Base-by-base conservation (phyloP, 352 stramenopile species). In the Aphanomyces stellatus region DNA sequence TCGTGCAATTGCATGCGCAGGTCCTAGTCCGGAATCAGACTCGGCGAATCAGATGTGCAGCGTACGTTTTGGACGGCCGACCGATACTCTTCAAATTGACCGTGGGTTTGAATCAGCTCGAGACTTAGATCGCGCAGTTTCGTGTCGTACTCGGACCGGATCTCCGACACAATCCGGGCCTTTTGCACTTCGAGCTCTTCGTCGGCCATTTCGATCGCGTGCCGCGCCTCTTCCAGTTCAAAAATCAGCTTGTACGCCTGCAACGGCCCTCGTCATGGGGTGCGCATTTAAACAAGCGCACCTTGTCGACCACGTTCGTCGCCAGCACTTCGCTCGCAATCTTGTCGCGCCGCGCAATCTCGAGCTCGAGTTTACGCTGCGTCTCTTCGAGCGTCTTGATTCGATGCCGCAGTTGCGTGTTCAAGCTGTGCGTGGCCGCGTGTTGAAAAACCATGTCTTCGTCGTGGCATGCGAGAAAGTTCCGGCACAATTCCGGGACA, bases 1-100 rank as follows among this genome's bases (percentile, higher is more conserved):
- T 62, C 62, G 56, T 87, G 79, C 0, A 90, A 74, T 62, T 88
- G 78, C 8, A 67, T 55, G 56, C 83, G 76, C 24, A 91, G 65
- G 28, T 90, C 78, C 7, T 83, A 62, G 7, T 1, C 2, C 40
- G 40, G n/a, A 2, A 4, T 31, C 24, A 48, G 37, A 1, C 51
- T 7, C 19, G 34, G 4, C 22, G 15, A 42, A 22, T 28, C 11
- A 4, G 17, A 19, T 15, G 51, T 4, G n/a, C 17, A 10, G 8
- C 17, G 19, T 37, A 69, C 62, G 27, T 64, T 73, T 57, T 90
- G 80, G 69, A 91, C 79, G 24, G 71, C 66, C 15, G 75, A 65
- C 17, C 81, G 78, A 51, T 82, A 89, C 31, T 80, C 77, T 4
- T 85, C 80, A 19, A 91, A 91, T 33, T 87, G 74, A 4, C 82